Base-by-base conservation (phyloP, 176 grass and related monocot species). In the Chrysopogon serrulatus region DNA sequence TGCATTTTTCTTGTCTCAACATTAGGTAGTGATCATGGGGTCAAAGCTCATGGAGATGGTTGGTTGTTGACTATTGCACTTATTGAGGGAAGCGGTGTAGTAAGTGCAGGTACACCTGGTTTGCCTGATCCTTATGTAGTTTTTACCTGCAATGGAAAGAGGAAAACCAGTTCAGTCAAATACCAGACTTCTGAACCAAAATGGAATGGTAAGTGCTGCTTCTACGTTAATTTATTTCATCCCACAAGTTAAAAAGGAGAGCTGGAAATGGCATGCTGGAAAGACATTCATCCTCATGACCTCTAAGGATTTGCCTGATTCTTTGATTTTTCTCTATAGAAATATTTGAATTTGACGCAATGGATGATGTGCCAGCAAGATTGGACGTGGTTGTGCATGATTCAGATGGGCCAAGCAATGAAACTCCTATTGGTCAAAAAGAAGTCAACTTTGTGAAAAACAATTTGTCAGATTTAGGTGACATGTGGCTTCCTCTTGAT, bases 11-110 rank as follows among this genome's bases (percentile, higher is more conserved):
- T 68, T 76, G 36, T 83, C 73, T 57, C 36, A 73, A 66, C 71
- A 60, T 90, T 85, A 98, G 95, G 92, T 40, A 93, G 89, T 84
- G 95, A 98, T 64, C 95, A 98, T 91, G 95, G 95, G 21, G 45
- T 98, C 72, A 95, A 88, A 89, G 96, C 96, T 91, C 89, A 93
- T 77, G 96, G 96, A 41, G 90, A 95, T 68, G 96, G 93, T 69
- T 98, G 96, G 96, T 88, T 98, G 82, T 83, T 98, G 83, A 98
- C 93, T 79, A 80, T 95, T 90, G 96, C 93, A 61, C 89, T 98
- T 88, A 90, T 98, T 59, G 96, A 93, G 80, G 96, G 92, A 71
- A 93, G 82, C 10, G 40, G 79, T 36, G 45, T 93, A 83, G 74
- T 77, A 86, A 62, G 85, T 74, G 39, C 86, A 28, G 91, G 63